Conservation (phyloP, 2,329 filamentous ascomycete species). For the Aspergillus bombycis region DNA sequence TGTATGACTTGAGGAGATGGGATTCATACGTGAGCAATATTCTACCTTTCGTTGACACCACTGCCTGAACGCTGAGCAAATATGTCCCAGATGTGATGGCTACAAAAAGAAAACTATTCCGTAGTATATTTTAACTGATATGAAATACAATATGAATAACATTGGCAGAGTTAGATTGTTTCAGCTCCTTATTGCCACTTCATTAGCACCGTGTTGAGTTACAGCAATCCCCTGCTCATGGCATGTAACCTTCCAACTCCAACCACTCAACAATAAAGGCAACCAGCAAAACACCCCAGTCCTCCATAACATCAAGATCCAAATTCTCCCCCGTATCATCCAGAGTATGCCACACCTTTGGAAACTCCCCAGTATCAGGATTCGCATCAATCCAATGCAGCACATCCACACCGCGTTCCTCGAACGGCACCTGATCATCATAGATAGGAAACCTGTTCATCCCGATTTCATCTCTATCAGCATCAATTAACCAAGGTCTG, state of each 20-base stretch:
- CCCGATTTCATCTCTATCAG: conserved; percentile 49
- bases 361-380: conserved; percentile 60
- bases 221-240: not conserved
- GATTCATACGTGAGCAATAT: not conserved
- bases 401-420: conserved; percentile 80
- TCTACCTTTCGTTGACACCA: not conserved
- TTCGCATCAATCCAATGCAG: conserved; percentile 81
- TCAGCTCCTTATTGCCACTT: not conserved
- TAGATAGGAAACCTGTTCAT: conserved; percentile 57
- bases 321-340: conserved; percentile 82
- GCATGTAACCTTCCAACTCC: conserved; percentile 67
- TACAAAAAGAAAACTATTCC: not conserved
- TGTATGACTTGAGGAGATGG: not conserved
- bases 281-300: conserved; percentile 83
- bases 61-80: not conserved
- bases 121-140: not conserved
- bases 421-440: conserved; percentile 91
- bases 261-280: conserved; percentile 91
- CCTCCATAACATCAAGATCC: conserved; percentile 74
- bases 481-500: conserved; percentile 67
- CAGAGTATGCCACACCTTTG: conserved; percentile 80
- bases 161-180: not conserved
- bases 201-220: too few species aligned
- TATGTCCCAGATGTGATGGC: not conserved
- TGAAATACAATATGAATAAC: not conserved